Evolutionary conservation across 2,329 filamentous ascomycete species (phyloP).

Genomic region (Fonsecaea monophora): DNA sequence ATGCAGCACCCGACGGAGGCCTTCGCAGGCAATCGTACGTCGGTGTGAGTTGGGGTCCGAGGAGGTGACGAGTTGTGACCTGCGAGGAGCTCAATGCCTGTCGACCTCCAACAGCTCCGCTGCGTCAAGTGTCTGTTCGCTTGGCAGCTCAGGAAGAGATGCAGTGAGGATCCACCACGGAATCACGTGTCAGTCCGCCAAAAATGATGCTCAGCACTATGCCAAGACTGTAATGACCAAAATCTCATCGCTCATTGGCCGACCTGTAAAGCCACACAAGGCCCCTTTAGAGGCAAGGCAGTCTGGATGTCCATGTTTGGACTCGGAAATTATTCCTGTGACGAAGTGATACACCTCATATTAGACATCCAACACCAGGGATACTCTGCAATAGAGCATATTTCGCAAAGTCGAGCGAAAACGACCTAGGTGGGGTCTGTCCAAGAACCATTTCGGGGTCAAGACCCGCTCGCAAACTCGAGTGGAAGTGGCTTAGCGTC

Average conservation of each 20-base stretch:
- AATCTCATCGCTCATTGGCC: too few species aligned
- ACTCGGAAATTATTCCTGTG: not conserved
- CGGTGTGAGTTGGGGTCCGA: not conserved
- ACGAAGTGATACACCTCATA: not conserved
- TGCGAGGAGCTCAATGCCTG: conserved; percentile 2
- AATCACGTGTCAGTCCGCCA: not conserved
- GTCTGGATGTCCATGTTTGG: not conserved
- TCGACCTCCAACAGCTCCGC: conserved; percentile 1
- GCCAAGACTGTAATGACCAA: too few species aligned
- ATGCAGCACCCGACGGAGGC: conserved; percentile 31
- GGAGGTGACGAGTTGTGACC: not conserved
- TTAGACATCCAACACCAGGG: not conserved
- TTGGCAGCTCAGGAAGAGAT: not conserved
- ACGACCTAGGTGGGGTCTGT: not conserved
- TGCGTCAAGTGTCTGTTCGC: not conserved
- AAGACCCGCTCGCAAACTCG: conserved; percentile 4
- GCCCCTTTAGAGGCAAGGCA: not conserved
- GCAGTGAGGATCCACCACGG: too few species aligned
- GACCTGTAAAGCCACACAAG: not conserved
- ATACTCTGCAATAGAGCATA: not conserved
- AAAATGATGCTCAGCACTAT: not conserved
- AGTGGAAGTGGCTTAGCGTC: not conserved
- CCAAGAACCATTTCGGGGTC: not conserved
- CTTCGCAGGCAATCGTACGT: conserved; percentile 23
- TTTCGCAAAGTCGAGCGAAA: conserved; percentile 1